Evolutionary conservation across 2,329 filamentous ascomycete genomes (phyloP), one percentile per base, ranked within the genome.

Genomic region (Fusarium fujikuroi): DNA sequence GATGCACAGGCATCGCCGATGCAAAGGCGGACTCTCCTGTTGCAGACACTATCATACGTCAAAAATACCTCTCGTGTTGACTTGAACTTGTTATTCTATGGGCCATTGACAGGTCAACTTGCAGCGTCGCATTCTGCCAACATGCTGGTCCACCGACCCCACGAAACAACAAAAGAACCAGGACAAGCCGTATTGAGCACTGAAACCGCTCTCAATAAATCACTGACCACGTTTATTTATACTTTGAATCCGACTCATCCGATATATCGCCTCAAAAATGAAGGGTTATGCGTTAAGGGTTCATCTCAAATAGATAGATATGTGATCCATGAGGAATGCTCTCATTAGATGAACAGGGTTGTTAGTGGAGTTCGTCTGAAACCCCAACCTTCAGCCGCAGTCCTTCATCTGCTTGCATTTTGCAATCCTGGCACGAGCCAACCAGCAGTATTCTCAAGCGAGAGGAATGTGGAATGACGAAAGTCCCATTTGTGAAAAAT

Each of bases 361-460:
- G 9, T 21, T 32, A 11, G 43, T 60, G 57, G 57, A 40, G 57
- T 52, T 40, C 19, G 34, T 60, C 34, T 36, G 43, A 53, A 52
- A 40, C 34, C 44, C 44, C 57, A 52, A 32, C 3, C 23, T 12
- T 60, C 57, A 53, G 44, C 57, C 57, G 25, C 44, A 60, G 34
- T 60, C 57, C 57, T 60, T 60, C 57, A 53, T 60, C 34, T 60
- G 11, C 14, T 37, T 50, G 23, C 42, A 25, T 50, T 14, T 15
- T 21, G 11, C 32, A 49, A 23, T 60, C 57, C 44, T 60, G 21
- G 57, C 5, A 60, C 44, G 34, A 60, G 34, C 57, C 57, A 60
- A 52, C 32, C 57, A 60, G 57, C 34, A 53, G 5, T 9, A 25
- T 21, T 6, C 1, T 9, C 57, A 60, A 40, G 57, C 57, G 57